Evolutionary conservation across 2,329 filamentous ascomycete genomes (phyloP).

Genomic region (Fusarium nodosum): DNA sequence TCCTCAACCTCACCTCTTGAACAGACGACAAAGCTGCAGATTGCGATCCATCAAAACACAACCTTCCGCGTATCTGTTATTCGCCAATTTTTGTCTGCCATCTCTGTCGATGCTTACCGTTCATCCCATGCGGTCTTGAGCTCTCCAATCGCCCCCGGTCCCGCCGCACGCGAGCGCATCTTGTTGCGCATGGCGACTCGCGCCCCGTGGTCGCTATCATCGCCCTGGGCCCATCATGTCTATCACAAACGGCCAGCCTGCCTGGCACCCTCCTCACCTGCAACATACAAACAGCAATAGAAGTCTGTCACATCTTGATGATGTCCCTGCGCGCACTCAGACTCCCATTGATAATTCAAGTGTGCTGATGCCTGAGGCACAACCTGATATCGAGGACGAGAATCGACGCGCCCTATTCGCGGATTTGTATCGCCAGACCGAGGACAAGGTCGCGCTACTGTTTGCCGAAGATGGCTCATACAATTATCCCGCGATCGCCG

Average conservation of each 20-base stretch:
- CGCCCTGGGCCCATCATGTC: conserved; percentile 71
- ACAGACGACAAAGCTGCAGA: conserved; percentile 64
- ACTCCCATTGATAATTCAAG: conserved; percentile 65
- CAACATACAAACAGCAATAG: conserved; percentile 62
- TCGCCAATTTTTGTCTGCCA: conserved; percentile 59
- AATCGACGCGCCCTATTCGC: conserved; percentile 80
- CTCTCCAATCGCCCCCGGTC: conserved; percentile 60
- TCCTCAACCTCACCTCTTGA: conserved; percentile 69
- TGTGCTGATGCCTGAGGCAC: conserved; percentile 72
- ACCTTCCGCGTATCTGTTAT: conserved; percentile 58
- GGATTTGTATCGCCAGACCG: conserved; percentile 81
- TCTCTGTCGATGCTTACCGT: conserved; percentile 67
- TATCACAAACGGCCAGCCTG: conserved; percentile 73
- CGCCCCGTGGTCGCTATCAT: conserved; percentile 63
- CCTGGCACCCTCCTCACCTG: conserved; percentile 72
- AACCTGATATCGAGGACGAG: conserved; percentile 74
- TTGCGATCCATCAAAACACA: conserved; percentile 66
- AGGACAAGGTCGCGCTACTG: conserved; percentile 81
- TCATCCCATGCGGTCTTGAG: conserved; percentile 65
- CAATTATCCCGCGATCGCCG: conserved; percentile 66
- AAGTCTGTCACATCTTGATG: conserved; percentile 71
- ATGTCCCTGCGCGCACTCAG: conserved; percentile 66
- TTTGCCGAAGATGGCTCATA: conserved; percentile 73
- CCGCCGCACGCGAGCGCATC: conserved; percentile 66
- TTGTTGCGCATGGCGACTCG: conserved; percentile 69